Evolutionary conservation across 2,329 filamentous ascomycete genomes (phyloP).

Genomic region (Teratosphaeria epicoccoides): DNA sequence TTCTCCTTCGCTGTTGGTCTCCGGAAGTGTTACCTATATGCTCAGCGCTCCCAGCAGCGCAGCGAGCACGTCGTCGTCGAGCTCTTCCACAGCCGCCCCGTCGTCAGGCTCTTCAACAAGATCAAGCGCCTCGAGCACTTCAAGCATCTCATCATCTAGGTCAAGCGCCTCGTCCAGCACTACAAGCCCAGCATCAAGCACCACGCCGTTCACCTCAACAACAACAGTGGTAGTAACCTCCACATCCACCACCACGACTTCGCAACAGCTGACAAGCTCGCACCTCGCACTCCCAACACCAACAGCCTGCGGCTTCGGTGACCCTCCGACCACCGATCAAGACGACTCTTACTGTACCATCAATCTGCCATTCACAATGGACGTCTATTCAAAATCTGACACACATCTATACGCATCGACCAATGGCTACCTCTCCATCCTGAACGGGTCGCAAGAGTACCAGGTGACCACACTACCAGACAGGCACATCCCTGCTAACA

Average conservation of each 20-base stretch:
- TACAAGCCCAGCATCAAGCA: not conserved
- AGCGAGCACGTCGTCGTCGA: not conserved
- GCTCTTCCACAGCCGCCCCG: not conserved
- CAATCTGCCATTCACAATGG: slow-evolving; percentile 20
- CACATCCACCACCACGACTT: slow-evolving; percentile 1
- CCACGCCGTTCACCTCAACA: slow-evolving; percentile 5
- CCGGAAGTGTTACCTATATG: not conserved
- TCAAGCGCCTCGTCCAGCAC: not conserved
- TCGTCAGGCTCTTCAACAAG: not conserved
- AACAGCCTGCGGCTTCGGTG: slow-evolving; percentile 24
- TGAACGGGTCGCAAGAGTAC: slow-evolving; percentile 17
- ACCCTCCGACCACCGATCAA: slow-evolving; percentile 16
- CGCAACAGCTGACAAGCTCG: not conserved
- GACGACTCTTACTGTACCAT: slow-evolving; percentile 27
- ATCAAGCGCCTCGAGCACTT: not conserved
- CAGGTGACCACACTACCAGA: slow-evolving; percentile 15
- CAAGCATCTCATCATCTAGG: not conserved
- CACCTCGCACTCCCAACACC: slow-evolving; percentile 21
- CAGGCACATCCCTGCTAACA: slow-evolving; percentile 16
- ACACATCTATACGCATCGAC: slow-evolving; percentile 17
- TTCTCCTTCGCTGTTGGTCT: not conserved
- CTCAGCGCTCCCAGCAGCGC: not conserved
- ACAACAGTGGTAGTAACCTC: slow-evolving; percentile 4
- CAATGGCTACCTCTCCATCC: slow-evolving; percentile 24
- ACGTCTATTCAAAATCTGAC: slow-evolving; percentile 14